Conservation (phyloP, 116 monocot genomes). For the Thalassia testudinum region DNA sequence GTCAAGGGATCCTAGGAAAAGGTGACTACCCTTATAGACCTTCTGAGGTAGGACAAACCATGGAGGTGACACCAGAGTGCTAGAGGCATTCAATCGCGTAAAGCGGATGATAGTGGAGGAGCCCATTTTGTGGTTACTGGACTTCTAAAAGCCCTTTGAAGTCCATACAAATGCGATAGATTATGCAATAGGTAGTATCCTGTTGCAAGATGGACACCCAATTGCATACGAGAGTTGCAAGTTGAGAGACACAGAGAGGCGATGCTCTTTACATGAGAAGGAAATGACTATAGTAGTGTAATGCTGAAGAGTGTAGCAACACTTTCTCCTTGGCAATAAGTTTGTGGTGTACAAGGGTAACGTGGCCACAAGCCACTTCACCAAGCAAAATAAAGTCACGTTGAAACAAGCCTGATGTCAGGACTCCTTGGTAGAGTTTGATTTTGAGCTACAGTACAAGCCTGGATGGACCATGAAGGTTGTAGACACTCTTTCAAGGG, state of each 20-base stretch:
- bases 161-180: constrained; percentile 3
- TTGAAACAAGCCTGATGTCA: neutral
- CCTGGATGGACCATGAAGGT: neutral
- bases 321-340: neutral
- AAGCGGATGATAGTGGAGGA: neutral
- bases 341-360: neutral
- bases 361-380: neutral
- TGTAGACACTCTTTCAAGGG: neutral
- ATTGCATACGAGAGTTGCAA: neutral
- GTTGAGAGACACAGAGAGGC: neutral
- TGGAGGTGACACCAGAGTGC: neutral
- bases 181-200: neutral
- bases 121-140: neutral
- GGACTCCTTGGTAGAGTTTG: constrained; percentile 1
- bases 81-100: neutral
- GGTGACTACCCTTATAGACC: neutral
- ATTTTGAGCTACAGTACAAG: neutral
- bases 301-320: neutral
- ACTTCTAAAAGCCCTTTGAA: neutral
- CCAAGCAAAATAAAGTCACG: neutral
- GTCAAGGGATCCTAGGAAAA: neutral
- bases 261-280: neutral
- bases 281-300: neutral
- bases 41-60: neutral
- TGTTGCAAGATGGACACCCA: neutral